Conservation (phyloP, 768 basidiomycete genomes). For the Leccinum ochraceum region DNA sequence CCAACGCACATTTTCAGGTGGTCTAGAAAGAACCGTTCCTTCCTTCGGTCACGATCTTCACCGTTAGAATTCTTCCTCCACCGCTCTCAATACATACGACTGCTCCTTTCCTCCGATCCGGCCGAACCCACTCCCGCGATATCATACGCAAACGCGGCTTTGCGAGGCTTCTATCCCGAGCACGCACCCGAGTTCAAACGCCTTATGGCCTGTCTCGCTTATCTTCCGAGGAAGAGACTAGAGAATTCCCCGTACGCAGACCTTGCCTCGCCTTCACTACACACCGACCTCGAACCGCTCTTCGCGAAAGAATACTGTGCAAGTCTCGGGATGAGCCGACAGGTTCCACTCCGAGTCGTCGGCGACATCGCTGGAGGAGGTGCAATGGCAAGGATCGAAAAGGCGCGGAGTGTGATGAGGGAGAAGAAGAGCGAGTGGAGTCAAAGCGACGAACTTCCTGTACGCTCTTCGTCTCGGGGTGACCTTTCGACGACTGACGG, state of each 20-base stretch:
- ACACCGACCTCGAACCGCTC: slow-evolving; percentile 75
- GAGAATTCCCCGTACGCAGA: slow-evolving; percentile 74
- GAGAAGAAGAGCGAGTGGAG: slow-evolving; percentile 94
- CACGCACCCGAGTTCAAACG: slow-evolving; percentile 67
- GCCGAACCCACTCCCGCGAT: slow-evolving; percentile 62
- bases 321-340: slow-evolving; percentile 83
- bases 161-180: slow-evolving; percentile 62
- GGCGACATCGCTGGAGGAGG: slow-evolving; percentile 94
- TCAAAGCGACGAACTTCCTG: slow-evolving; percentile 86
- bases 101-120: slow-evolving; percentile 65
- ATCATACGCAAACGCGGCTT: slow-evolving; percentile 67
- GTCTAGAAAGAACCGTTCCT: slow-evolving; percentile 65
- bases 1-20: slow-evolving; percentile 54
- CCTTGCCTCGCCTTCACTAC: slow-evolving; percentile 67
- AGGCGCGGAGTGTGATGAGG: slow-evolving; percentile 90
- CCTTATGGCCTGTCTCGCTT: slow-evolving; percentile 68
- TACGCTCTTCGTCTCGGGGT: slow-evolving; percentile 32
- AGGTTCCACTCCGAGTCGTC: slow-evolving; percentile 84
- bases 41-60: slow-evolving; percentile 69
- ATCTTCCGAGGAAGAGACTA: slow-evolving; percentile 67
- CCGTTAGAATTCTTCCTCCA: slow-evolving; percentile 89
- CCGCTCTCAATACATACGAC: slow-evolving; percentile 83
- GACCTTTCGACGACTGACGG: slow-evolving; percentile 1
- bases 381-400: slow-evolving; percentile 89
- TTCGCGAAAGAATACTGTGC: slow-evolving; percentile 92